These are phyloP conservation scores for Smallanthus sonchifolius DNA, from an alignment of 129 eudicot genomes.

Conservation along the genomic window DNA sequence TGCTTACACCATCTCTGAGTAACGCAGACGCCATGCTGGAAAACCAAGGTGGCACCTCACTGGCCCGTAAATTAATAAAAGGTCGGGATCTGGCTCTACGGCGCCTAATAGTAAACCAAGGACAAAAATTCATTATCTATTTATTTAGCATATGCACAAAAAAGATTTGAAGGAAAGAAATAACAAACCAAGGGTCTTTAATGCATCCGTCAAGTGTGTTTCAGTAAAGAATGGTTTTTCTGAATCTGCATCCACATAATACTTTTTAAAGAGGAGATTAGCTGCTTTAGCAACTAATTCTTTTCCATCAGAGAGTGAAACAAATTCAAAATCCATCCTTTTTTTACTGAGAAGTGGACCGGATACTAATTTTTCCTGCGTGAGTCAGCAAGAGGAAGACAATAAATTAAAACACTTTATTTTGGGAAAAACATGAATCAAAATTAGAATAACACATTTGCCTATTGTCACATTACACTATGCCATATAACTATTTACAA, in stretches of 20 bases:
- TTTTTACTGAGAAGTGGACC: slow-evolving; percentile 24
- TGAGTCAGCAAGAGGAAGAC: slow-evolving; percentile 1
- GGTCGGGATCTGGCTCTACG: slow-evolving; percentile 65
- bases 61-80: slow-evolving; percentile 70
- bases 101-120: slow-evolving; percentile 40
- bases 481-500: neutral
- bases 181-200: slow-evolving; percentile 54
- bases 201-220: slow-evolving; percentile 55
- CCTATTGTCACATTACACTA: neutral
- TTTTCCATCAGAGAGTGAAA: slow-evolving; percentile 70
- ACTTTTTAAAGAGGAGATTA: slow-evolving; percentile 56
- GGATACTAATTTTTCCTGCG: slow-evolving; percentile 42
- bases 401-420: neutral
- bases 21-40: slow-evolving; percentile 86
- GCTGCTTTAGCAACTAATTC: slow-evolving; percentile 83
- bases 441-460: neutral
- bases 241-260: slow-evolving; percentile 28
- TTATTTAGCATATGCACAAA: neutral
- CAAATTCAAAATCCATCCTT: slow-evolving; percentile 46
- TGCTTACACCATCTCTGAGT: slow-evolving; percentile 87
- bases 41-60: slow-evolving; percentile 81
- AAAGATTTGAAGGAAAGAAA: neutral
- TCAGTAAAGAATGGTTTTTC: slow-evolving; percentile 59
- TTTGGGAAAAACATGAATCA: neutral
- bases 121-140: neutral